Conservation (phyloP, 2,329 filamentous ascomycete genomes). For the Clonostachys rhizophaga region DNA sequence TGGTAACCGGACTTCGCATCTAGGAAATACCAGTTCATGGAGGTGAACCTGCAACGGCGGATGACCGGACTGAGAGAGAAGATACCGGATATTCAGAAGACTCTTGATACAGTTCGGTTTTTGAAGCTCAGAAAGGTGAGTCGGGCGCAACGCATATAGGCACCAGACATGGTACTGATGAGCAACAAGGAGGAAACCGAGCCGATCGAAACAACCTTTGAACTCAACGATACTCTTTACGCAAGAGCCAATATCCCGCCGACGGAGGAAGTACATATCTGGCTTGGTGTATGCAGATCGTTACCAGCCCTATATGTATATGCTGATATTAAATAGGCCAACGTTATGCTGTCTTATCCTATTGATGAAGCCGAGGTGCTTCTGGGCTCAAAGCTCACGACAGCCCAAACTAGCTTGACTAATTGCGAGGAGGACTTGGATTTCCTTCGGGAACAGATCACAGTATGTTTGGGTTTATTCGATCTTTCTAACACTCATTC, state of each 20-base stretch:
- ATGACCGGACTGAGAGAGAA: slow-evolving; percentile 83
- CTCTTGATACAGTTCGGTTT: slow-evolving; percentile 85
- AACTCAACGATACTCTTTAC: slow-evolving; percentile 93
- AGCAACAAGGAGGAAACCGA: slow-evolving; percentile 46
- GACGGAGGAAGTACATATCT: slow-evolving; percentile 90
- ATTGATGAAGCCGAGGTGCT: slow-evolving; percentile 81
- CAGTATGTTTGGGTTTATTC: slow-evolving; percentile 49
- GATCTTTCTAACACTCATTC: background rate
- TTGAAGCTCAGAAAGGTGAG: slow-evolving; percentile 69
- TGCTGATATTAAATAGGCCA: slow-evolving; percentile 55
- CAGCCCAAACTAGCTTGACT: slow-evolving; percentile 73
- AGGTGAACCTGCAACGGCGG: slow-evolving; percentile 83
- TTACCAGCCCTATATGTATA: background rate
- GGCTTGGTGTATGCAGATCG: slow-evolving; percentile 70
- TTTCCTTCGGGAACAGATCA: slow-evolving; percentile 94
- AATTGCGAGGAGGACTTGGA: slow-evolving; percentile 96
- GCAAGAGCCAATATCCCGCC: slow-evolving; percentile 79
- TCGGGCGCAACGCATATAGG: background rate
- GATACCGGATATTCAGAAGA: slow-evolving; percentile 96
- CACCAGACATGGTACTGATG: slow-evolving; percentile 8
- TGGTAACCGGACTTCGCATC: no score
- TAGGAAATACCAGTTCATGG: slow-evolving; percentile 99
- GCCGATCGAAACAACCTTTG: slow-evolving; percentile 87
- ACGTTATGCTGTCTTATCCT: slow-evolving; percentile 95
- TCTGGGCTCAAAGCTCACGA: slow-evolving; percentile 69